Evolutionary conservation across 129 eudicot genomes (phyloP), one percentile per base, ranked within the genome.

Genomic region (Tanacetum coccineum): DNA sequence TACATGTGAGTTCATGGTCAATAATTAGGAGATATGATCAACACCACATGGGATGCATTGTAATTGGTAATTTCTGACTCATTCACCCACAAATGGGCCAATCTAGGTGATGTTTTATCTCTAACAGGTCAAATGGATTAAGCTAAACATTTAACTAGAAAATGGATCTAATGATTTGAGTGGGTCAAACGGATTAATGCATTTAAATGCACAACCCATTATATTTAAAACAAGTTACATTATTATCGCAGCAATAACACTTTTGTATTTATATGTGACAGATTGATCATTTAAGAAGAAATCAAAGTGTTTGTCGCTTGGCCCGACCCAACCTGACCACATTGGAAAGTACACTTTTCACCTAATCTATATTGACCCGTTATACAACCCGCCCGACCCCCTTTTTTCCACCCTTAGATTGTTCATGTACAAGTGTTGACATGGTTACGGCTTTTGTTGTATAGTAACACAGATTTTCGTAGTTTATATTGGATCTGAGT

Each of bases 31-130:
- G 25, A 56, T 30, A 22, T 9, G 36, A 32, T 21, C 62, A 56
- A 9, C 62, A 56, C 39, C 62, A 56, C 62, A 56, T 56, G 36
- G 62, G 39, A 56, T 21, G 36, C 36, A 56, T n/a, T 20, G 26
- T 13, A 56, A 9, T 40, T 56, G n/a, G 62, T 40, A 12, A 22
- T 21, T 19, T 53, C 59, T 7, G 12, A 53, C 22, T 53, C 59
- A 18, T 17, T 53, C 4, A 6, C 59, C 12, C 19, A 18, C 59
- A 18, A 52, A 53, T 17, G 9, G 59, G 10, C 18, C 22, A 18
- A 20, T 18, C 19, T 53, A 3, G 19, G 19, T 17, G 22, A 20
- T 25, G 62, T 22, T 58, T 56, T 59, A 28, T 59, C 45, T 63
- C 32, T 42, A 19, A 42, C 17, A n/a, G 36, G 12, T 21, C 25